Evolutionary conservation across 208 protist genomes (phyloP), one percentile per base, ranked within the genome.

Genomic region (Acanthamoeba rhysodes): DNA sequence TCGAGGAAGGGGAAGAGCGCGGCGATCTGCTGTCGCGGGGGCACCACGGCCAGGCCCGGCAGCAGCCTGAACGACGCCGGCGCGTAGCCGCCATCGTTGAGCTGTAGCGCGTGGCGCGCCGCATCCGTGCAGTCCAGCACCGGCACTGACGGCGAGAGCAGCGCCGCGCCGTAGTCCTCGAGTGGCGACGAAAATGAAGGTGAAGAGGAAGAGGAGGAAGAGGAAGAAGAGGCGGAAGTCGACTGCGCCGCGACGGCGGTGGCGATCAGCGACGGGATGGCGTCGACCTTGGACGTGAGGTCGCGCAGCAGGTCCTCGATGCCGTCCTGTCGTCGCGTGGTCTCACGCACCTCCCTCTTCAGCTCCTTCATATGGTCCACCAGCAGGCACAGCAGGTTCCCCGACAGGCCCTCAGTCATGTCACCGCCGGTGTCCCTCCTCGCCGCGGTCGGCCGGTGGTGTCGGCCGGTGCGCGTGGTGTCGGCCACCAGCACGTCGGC

Each of bases 341-440:
- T 88, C 27, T 88, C 80, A 16, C 80, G 80, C n/a, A 88, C 20
- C 10, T 88, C 80, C 27, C 32, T 59, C 27, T 64, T 55, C n/a
- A 88, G 45, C 16, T 88, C 80, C 80, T 64, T n/a, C 50, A 88
- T 22, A 2, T 64, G 80, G n/a, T 88, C 80, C 8, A 62, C 53
- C 12, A 88, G 80, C 14, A 88, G 24, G 27, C 22, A 64, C 12
- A 88, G 29, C n/a, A 88, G 45, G 74, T 41, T 50, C 9, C 32
- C 22, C 12, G 74, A 82, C 29, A n/a, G 59, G 50, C 50, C 53
- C 16, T 59, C 53, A 16, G 29, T 0, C 22, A 3, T 18, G 22
- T 6, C 59, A 48, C 45, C 45, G 45, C 45, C 45, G 37, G 37
- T 7, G 34, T 45, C n/a, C n/a, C 22, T 34, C 34, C 70, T 10